Percentiles rank a stretch among this genome's conserved stretches.
Evolutionary conservation across 2,329 filamentous ascomycete species (phyloP).

Genomic region (Xylaria sp.): DNA sequence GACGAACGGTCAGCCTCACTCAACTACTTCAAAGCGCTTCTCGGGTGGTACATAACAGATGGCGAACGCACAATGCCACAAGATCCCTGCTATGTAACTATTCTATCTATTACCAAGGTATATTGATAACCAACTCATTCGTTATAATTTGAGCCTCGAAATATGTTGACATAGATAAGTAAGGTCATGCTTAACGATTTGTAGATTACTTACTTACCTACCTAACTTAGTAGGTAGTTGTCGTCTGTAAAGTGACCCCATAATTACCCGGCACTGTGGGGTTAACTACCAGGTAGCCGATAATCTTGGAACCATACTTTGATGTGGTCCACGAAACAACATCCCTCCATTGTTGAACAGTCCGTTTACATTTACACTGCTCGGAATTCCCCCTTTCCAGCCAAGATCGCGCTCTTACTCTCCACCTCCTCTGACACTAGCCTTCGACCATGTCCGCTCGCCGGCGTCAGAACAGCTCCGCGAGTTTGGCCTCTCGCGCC

Average conservation of each 20-base stretch:
- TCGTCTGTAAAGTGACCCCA: not conserved
- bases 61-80: not conserved
- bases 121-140: not conserved
- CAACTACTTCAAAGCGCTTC: not conserved
- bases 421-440: not conserved
- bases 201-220: too few relatives aligned
- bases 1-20: not conserved
- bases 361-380: not conserved
- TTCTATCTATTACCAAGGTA: not conserved
- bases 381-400: not conserved
- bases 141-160: not conserved
- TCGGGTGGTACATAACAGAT: not conserved
- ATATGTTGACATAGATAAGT: not conserved
- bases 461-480: slow-evolving; percentile 59
- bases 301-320: not conserved
- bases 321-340: not conserved
- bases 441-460: slow-evolving; percentile 49
- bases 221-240: not conserved
- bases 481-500: slow-evolving; percentile 47
- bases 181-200: not conserved
- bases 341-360: not conserved
- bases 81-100: not conserved
- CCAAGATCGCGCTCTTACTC: not conserved
- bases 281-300: not conserved
- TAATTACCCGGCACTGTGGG: not conserved